Base-by-base conservation (phyloP, 768 basidiomycete genomes). In the Mycena albidolilacea region DNA sequence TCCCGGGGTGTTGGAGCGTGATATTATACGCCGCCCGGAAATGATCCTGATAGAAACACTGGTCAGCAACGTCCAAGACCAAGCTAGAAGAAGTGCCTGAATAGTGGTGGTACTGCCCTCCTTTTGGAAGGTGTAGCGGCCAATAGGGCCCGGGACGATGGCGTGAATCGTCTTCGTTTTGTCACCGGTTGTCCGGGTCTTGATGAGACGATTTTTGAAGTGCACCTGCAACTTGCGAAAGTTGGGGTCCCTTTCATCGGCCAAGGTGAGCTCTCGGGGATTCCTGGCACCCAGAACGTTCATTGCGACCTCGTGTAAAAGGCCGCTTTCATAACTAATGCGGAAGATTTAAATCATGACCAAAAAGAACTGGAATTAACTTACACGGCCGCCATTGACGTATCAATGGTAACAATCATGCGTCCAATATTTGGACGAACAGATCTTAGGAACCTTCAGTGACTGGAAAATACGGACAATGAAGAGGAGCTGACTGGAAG, bases 361-460 rank as follows among this genome's bases (percentile, higher is more conserved):
- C 5, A 54, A 30, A 74, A 60, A 68, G 46, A 5, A 68, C 5
- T n/a, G 39, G 30, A 19, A 39, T 63, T 19, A 58, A 67, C 82
- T 73, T 82, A 89, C 88, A 90, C 77, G 0, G 84, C 81, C 0
- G 88, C 80, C 15, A 86, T 84, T 2, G 85, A 83, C 0, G 84
- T 87, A 64, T 90, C 89, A 1, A 90, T 78, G 15, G 85, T 88
- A 1, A 90, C 76, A 0, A 87, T 75, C 71, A 88, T 84, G 10
- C 80, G 69, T 0, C 81, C 82, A 0, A 81, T 68, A 1, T 84
- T 80, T 0, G 87, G 88, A 1, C 89, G 84, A 48, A 89, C 86
- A 57, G 86, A 87, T 72, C 88, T 89, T 55, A 17, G 12, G 3
- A 43, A 35, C 14, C 4, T 52, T 61, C 6, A 60, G 21, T 30